phyloP scores from a whole-genome alignment of 106 monocot species.

The Apostasia ramifera region DNA sequence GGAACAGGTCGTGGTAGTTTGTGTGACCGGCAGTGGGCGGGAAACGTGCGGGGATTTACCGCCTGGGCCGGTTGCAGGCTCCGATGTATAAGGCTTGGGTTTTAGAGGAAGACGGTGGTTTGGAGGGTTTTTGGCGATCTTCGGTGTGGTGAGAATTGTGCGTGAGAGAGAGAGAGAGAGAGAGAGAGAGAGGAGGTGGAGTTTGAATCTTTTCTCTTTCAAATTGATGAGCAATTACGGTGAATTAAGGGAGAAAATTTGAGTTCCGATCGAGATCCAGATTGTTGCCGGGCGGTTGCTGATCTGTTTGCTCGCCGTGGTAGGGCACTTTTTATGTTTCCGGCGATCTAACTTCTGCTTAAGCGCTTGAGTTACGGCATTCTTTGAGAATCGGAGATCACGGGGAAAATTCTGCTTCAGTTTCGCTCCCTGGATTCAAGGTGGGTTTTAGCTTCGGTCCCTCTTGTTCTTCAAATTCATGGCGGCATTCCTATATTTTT shows the following conservation, averaged over 20 bases:
- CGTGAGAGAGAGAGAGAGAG: not conserved
- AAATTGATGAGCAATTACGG: not conserved
- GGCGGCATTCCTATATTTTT: too few species aligned
- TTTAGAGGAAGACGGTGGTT: slow-evolving; percentile 17
- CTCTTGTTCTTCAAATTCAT: not conserved
- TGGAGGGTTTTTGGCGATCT: slow-evolving; percentile 23
- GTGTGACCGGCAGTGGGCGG: slow-evolving; percentile 8
- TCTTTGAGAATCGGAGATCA: not conserved
- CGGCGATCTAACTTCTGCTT: not conserved
- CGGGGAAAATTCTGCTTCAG: not conserved
- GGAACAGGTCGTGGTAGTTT: slow-evolving; percentile 14
- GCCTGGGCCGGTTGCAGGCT: slow-evolving; percentile 6
- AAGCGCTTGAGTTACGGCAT: not conserved
- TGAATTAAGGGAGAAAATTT: not conserved
- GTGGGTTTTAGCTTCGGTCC: slow-evolving; percentile 1
- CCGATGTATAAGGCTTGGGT: slow-evolving; percentile 18
- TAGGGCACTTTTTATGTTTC: not conserved
- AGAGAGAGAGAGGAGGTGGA: not conserved
- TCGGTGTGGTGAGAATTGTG: slow-evolving; percentile 3
- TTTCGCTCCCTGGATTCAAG: not conserved
- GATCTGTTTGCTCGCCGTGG: not conserved
- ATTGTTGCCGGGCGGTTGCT: not conserved
- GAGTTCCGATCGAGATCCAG: slow-evolving; percentile 3
- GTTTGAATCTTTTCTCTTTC: not conserved
- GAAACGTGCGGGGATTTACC: slow-evolving; percentile 8